Conservation (phyloP, 768 basidiomycete genomes). For the Asterophora lycoperdoides region DNA sequence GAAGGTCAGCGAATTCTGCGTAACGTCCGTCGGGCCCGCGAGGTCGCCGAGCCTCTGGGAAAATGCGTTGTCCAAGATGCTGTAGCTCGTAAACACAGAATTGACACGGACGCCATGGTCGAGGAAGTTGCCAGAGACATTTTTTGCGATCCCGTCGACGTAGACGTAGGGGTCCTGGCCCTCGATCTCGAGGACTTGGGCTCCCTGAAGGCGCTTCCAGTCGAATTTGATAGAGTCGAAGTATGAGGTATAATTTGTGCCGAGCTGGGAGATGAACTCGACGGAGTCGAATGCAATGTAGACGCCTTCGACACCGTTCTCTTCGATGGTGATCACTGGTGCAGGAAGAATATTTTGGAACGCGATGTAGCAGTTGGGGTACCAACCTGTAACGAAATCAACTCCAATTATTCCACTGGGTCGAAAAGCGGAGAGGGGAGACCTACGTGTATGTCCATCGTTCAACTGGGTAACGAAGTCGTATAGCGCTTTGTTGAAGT, state of each 20-base stretch:
- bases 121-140: conserved; percentile 59
- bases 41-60: conserved; percentile 57
- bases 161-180: conserved; percentile 51
- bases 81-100: conserved; percentile 57
- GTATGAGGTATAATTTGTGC: conserved; percentile 40
- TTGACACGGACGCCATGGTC: conserved; percentile 63
- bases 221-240: conserved; percentile 48
- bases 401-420: background rate
- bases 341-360: conserved; percentile 56
- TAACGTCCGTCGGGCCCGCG: conserved; percentile 49
- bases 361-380: conserved; percentile 50
- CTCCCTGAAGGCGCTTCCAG: conserved; percentile 59
- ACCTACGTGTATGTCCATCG: conserved; percentile 63
- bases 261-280: conserved; percentile 44
- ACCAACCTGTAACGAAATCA: conserved; percentile 40
- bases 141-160: conserved; percentile 51
- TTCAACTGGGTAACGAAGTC: conserved; percentile 53
- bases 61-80: conserved; percentile 40
- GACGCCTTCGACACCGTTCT: conserved; percentile 42
- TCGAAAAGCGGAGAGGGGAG: conserved; percentile 1
- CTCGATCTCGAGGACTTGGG: conserved; percentile 50
- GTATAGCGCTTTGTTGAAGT: conserved; percentile 56
- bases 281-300: conserved; percentile 54
- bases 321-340: conserved; percentile 48
- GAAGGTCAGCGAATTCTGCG: conserved; percentile 43